Percentiles rank a stretch among this genome's conserved stretches.
phyloP scores from a whole-genome alignment of 1,284 basidiomycete species.

The Ganoderma boninense region DNA sequence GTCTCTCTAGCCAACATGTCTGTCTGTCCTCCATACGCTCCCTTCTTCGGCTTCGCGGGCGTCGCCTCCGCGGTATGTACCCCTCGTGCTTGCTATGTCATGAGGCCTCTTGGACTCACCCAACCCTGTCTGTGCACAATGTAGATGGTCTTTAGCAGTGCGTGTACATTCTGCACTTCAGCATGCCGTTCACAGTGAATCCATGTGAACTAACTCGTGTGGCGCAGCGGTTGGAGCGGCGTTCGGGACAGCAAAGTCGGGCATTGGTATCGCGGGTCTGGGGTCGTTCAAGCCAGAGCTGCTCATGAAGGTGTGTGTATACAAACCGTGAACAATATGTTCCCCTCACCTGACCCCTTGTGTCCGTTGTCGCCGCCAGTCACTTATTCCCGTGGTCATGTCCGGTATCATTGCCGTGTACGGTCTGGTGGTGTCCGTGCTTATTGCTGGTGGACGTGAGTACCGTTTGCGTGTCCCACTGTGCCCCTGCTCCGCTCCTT shows the following conservation, averaged over 20 bases:
- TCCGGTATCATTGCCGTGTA: conserved; percentile 60
- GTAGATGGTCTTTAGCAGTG: conserved; percentile 91
- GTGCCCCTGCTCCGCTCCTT: neutral
- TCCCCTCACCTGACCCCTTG: neutral
- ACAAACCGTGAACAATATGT: neutral
- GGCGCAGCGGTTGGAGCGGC: conserved; percentile 88
- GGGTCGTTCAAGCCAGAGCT: conserved; percentile 95
- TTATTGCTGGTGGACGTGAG: conserved; percentile 70
- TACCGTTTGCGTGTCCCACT: conserved; percentile 21
- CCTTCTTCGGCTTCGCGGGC: conserved; percentile 88
- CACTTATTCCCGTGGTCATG: conserved; percentile 92
- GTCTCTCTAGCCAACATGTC: conserved; percentile 40
- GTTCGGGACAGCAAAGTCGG: conserved; percentile 96
- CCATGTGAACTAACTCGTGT: neutral
- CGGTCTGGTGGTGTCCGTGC: conserved; percentile 73
- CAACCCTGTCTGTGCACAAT: conserved; percentile 3
- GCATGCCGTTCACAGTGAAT: neutral
- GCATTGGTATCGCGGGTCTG: conserved; percentile 97
- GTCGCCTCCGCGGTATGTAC: conserved; percentile 79
- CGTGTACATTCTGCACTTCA: conserved; percentile 37
- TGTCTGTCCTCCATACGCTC: conserved; percentile 81
- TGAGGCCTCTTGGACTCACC: conserved; percentile 13
- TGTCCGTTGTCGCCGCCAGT: conserved; percentile 54
- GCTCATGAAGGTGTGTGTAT: conserved; percentile 87
- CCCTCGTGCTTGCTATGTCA: neutral